A percentile compares a stretch with the other conserved stretches of the same genome.
Conservation (phyloP, 345 rosid genomes). For the Jatropha curcas region DNA sequence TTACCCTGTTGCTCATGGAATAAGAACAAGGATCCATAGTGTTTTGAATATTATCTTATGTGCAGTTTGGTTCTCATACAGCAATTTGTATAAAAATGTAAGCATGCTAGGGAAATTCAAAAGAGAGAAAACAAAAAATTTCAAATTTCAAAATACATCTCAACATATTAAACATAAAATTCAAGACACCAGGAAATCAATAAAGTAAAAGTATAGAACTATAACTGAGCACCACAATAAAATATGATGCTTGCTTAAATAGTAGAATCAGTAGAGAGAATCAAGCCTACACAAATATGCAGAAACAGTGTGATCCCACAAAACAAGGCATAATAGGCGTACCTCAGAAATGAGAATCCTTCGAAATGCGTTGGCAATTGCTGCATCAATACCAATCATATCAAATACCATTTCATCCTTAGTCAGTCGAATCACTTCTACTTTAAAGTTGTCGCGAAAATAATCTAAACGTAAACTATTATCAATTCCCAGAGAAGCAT, state of each 20-base stretch:
- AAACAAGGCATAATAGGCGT: slow-evolving; percentile 14
- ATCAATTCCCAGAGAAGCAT: slow-evolving; percentile 66
- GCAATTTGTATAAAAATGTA: background rate
- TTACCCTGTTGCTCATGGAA: background rate
- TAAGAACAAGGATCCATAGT: background rate
- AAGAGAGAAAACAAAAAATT: background rate
- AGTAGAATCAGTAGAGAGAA: background rate
- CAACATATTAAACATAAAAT: background rate
- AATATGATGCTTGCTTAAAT: background rate
- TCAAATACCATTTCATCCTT: slow-evolving; percentile 78
- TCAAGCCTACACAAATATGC: background rate
- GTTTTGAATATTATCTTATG: background rate
- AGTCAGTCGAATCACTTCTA: slow-evolving; percentile 47
- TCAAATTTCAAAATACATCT: background rate
- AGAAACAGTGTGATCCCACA: background rate
- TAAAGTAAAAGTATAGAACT: background rate
- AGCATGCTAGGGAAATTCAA: background rate
- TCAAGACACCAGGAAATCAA: background rate
- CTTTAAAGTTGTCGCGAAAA: slow-evolving; percentile 58
- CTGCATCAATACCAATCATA: slow-evolving; percentile 77
- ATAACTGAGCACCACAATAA: slow-evolving; percentile 6
- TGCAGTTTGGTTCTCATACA: background rate
- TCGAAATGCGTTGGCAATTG: slow-evolving; percentile 87
- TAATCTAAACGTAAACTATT: slow-evolving; percentile 54
- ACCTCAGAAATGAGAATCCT: slow-evolving; percentile 95